Evolutionary conservation across 1,139 yeast genomes (phyloP), one percentile per base, ranked within the genome.

Genomic region (Nakaseomyces sp.): DNA sequence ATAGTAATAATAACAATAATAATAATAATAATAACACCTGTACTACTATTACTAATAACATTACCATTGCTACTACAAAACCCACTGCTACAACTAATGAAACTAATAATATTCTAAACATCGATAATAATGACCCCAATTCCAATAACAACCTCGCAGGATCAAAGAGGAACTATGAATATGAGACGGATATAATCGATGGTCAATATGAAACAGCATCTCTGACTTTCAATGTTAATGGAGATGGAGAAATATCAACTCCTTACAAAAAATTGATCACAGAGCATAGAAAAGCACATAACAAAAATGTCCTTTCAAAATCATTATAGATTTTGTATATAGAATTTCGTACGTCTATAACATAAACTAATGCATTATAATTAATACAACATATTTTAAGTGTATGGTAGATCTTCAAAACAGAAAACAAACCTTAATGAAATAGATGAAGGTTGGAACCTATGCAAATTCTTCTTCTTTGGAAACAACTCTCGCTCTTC

Each of bases 211-310:
- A 32, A 18, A 17, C 36, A 17, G 12, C 24, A n/a, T 30, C 33
- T 9, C 18, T 30, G 33, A 18, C 24, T 4, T 32, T 17, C n/a
- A n/a, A 32, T 12, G 24, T 32, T 8, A 32, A 32, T 12, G 36
- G 15, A 7, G 36, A 32, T 10, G 36, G 36, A n/a, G 36, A 32
- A 19, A 32, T 32, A 4, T 32, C 36, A 9, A 32, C 36, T 17
- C 36, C 36, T 4, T 32, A 32, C 12, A 35, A 35, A 35, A 35
- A 35, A 22, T n/a, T 20, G 5, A 35, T 35, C 22, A 35, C 38
- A 5, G 36, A 32, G 12, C 24, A 32, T 9, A 32, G 36, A 13
- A 32, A 32, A 32, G 36, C 24, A 10, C 36, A 32, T 17, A 18
- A 32, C 13, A 32, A 32, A 32, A 32, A 32, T 12, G 24, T 32